A percentile compares a stretch with the other conserved stretches of the same genome.
Evolutionary conservation across 306 rosid genomes (phyloP).

Genomic region (Quercus robur): DNA sequence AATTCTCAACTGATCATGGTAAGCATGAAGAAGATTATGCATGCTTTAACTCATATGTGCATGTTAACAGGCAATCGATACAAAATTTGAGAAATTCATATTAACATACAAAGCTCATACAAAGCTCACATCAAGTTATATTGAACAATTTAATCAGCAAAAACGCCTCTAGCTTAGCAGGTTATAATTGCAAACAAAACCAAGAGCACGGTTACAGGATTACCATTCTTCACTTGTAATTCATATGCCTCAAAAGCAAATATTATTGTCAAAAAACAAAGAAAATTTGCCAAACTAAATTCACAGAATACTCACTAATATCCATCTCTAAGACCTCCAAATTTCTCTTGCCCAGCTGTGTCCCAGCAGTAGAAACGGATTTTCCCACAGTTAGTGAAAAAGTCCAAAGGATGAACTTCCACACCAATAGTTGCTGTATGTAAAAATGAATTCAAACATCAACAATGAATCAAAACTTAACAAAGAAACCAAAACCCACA

Average conservation of each 20-base stretch:
- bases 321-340: constrained; percentile 79
- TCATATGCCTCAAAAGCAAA: too few relatives aligned
- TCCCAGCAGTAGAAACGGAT: constrained; percentile 84
- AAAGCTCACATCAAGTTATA: too few relatives aligned
- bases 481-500: not conserved
- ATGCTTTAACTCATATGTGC: not conserved
- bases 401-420: constrained; percentile 77
- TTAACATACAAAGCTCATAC: too few relatives aligned
- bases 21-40: not conserved
- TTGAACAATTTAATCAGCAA: not conserved
- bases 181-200: not conserved
- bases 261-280: too few relatives aligned
- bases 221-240: too few relatives aligned
- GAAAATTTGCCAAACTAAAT: not conserved
- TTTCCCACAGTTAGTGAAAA: constrained; percentile 74
- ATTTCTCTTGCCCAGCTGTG: constrained; percentile 77
- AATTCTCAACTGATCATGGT: not conserved
- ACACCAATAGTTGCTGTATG: constrained; percentile 71
- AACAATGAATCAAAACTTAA: not conserved
- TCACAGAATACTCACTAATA: constrained; percentile 43
- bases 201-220: too few relatives aligned
- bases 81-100: too few relatives aligned
- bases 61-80: too few relatives aligned
- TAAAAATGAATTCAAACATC: not conserved
- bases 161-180: not conserved